A percentile compares a stretch with the other conserved stretches of the same genome.
Conservation (phyloP, 2,329 filamentous ascomycete genomes). For the Parastagonospora avenae region DNA sequence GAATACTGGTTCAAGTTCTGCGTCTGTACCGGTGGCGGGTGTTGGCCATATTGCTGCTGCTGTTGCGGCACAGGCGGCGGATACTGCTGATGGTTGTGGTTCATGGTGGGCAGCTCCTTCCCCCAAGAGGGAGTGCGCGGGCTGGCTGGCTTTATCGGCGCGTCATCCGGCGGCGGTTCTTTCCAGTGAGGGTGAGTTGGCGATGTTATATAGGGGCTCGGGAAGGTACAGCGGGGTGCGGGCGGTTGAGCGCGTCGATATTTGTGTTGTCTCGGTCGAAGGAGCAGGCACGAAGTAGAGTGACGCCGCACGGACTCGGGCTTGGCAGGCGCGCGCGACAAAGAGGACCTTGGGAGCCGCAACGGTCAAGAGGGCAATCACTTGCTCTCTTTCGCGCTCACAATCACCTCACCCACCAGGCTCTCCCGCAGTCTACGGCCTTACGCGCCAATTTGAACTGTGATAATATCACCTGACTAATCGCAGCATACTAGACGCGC, state of each 20-base stretch:
- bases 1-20: conserved; percentile 49
- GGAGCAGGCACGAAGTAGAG: conserved; percentile 18
- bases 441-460: no score
- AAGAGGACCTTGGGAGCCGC: conserved; percentile 28
- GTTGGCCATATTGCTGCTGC: conserved; percentile 26
- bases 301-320: conserved; percentile 28
- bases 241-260: conserved; percentile 12
- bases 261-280: conserved; percentile 16
- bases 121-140: conserved; percentile 29
- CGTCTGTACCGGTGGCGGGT: conserved; percentile 42
- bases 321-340: conserved; percentile 37
- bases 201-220: conserved; percentile 8
- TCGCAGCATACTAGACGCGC: background rate
- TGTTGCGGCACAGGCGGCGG: conserved; percentile 15
- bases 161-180: conserved; percentile 27
- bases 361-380: conserved; percentile 1
- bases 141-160: conserved; percentile 26
- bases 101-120: conserved; percentile 38
- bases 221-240: conserved; percentile 11
- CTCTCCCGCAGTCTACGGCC: no score
- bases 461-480: conserved; percentile 6
- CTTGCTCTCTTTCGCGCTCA: conserved; percentile 2
- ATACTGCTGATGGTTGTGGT: conserved; percentile 40
- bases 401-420: background rate
- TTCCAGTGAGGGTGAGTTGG: conserved; percentile 2